Base-by-base conservation (phyloP, 352 stramenopile genomes). In the Thalassiosira mediterranea region DNA sequence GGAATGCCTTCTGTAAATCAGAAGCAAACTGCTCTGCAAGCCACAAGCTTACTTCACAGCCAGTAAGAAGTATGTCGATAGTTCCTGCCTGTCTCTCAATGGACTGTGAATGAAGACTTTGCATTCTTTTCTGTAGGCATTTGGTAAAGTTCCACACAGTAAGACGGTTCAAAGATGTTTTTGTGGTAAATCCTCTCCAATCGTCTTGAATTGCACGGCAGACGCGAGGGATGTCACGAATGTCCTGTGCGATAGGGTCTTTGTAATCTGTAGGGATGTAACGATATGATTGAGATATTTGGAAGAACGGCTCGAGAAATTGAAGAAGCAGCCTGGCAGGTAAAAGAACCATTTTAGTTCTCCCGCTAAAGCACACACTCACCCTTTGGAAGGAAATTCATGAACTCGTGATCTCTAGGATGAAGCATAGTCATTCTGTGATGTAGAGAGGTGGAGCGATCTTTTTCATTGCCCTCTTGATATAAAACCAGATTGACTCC, bases 1-100 rank as follows among this genome's bases (percentile, higher is more conserved):
- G 86, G 68, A 93, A 92, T 29, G 74, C 71, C 40, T 92, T 91
- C 71, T 90, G 64, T 37, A 93, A 66, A 72, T 93, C 88, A 32
- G 46, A 63, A 10, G 83, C 85, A 82, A 93, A 93, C 49, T 93
- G 86, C 54, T 93, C 88, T 2, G 79, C 86, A 11, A 92, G 52
- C 86, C 86, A 91, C 4, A 93, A 61, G 1, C 76, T 89, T 1
- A 90, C 84, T 62, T 90, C 84, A 42, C 81, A 89, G 23, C 84
- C 84, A 23, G 84, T 90, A 3, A 90, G 28, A 49, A 82, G 48
- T n/a, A 82, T 79, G 37, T 82, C 73, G 54, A 82, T 56, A 5
- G 23, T 23, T n/a, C 52, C 60, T 26, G 46, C 10, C 15, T 66
- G 53, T 21, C 52, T n/a, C 23, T 58, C 26, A 19, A 70, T 60